Conservation (phyloP, 306 rosid species). For the Hippophae rhamnoides region DNA sequence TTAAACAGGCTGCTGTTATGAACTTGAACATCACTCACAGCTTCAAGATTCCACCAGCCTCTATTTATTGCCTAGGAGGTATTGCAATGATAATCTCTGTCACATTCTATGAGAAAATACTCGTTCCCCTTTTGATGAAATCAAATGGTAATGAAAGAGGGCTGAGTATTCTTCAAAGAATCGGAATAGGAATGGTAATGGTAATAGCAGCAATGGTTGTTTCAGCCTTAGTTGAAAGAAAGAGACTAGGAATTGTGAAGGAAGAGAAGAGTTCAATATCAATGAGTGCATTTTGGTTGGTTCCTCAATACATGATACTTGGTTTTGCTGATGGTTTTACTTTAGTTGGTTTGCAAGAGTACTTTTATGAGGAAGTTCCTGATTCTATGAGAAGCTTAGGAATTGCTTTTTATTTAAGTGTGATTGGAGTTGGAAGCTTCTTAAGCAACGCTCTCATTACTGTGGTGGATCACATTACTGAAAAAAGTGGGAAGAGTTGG, state of each 20-base stretch:
- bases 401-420: slow-evolving; percentile 68
- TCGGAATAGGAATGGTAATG: slow-evolving; percentile 80
- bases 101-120: slow-evolving; percentile 54
- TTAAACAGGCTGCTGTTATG: slow-evolving; percentile 56
- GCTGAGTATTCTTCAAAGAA: slow-evolving; percentile 69
- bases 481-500: slow-evolving; percentile 56
- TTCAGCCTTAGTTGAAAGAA: slow-evolving; percentile 58
- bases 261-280: slow-evolving; percentile 24
- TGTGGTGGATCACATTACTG: slow-evolving; percentile 43
- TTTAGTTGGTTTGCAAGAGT: slow-evolving; percentile 79
- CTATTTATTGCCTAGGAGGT: slow-evolving; percentile 52
- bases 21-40: slow-evolving; percentile 28
- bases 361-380: slow-evolving; percentile 83
- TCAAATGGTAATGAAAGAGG: slow-evolving; percentile 73
- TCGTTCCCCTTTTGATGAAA: slow-evolving; percentile 50
- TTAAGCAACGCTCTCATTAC: slow-evolving; percentile 64
- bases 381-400: slow-evolving; percentile 93
- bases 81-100: slow-evolving; percentile 66
- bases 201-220: slow-evolving; percentile 41
- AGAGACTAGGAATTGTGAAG: slow-evolving; percentile 37
- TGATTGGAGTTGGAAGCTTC: slow-evolving; percentile 67
- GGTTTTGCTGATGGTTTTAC: slow-evolving; percentile 89
- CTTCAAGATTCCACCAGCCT: slow-evolving; percentile 70
- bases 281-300: slow-evolving; percentile 81
- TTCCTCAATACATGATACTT: slow-evolving; percentile 60